Percentiles rank a stretch among this genome's conserved stretches.
These are phyloP conservation scores for Anacardium occidentale DNA, from an alignment of 345 rosid species.

Conservation along the genomic window DNA sequence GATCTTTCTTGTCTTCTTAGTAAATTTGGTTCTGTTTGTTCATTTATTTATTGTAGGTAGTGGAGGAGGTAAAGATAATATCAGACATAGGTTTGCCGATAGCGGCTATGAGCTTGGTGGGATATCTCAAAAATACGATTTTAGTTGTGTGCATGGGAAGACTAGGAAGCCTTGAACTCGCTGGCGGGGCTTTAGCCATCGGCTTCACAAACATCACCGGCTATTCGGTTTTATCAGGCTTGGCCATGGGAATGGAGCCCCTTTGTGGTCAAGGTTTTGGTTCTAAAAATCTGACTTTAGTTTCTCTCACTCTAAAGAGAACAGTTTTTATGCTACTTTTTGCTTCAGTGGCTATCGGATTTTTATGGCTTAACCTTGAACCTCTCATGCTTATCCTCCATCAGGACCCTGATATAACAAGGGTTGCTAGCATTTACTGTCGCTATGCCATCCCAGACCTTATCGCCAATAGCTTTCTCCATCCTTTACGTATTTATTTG, in stretches of 20 bases:
- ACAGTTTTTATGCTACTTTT: slow-evolving; percentile 62
- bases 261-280: slow-evolving; percentile 88
- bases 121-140: slow-evolving; percentile 75
- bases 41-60: slow-evolving; percentile 37
- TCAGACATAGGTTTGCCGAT: slow-evolving; percentile 70
- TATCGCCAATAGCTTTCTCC: slow-evolving; percentile 67
- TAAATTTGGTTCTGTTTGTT: neutral
- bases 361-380: slow-evolving; percentile 69
- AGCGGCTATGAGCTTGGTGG: slow-evolving; percentile 64
- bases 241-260: slow-evolving; percentile 93
- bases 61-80: slow-evolving; percentile 67
- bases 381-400: slow-evolving; percentile 64
- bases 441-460: slow-evolving; percentile 76
- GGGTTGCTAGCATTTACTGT: slow-evolving; percentile 66
- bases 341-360: slow-evolving; percentile 58
- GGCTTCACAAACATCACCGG: slow-evolving; percentile 96
- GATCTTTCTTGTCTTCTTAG: neutral
- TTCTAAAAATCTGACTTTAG: slow-evolving; percentile 53
- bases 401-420: slow-evolving; percentile 61
- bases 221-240: slow-evolving; percentile 81
- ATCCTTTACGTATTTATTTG: slow-evolving; percentile 78
- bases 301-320: slow-evolving; percentile 50
- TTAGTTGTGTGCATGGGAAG: slow-evolving; percentile 81
- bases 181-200: slow-evolving; percentile 85
- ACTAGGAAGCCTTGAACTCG: slow-evolving; percentile 85